Base-by-base conservation (phyloP, 2,329 filamentous ascomycete species). In the Daldinia eschscholtzii region DNA sequence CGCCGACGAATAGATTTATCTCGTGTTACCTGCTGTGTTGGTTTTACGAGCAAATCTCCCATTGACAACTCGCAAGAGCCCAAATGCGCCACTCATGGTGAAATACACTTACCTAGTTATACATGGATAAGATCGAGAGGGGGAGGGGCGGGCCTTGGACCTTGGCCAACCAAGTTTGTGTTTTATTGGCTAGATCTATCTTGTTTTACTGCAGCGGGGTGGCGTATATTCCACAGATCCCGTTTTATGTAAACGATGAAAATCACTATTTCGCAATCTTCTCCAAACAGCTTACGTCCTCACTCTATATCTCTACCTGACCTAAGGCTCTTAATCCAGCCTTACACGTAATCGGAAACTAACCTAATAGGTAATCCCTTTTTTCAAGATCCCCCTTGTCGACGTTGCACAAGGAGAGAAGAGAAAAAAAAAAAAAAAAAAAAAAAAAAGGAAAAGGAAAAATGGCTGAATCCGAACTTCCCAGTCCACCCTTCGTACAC, bases 401-500 rank as follows among this genome's bases (percentile, higher is more conserved):
- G 60, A 60, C 56, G 26, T 44, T 35, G 48, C 50, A 33, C 48
- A 37, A 55, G 5, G 15, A 48, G 35, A 20, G 9, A 20, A 64
- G 26, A 39, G 57, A 37, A 30, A 57, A 55, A 23, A 35, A 18
- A 35, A 42, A 33, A 39, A 52, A 28, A 37, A 46, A 23, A 20
- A n/a, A n/a, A n/a, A 35, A 18, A 35, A 42, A 33, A 39, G 50
- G 35, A 37, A 46, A 23, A 20, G 18, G 26, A 13, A 63, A 23
- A 20, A 65, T 62, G 64, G 42, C 61, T 2, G 62, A 61, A 35
- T 33, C 6, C 23, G 33, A 68, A 23, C 67, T 75, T 13, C 75
- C 74, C 4, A 78, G 75, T 3, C 83, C 84, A 15, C 86, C 86
- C 9, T 88, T 88, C 73, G 73, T 84, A 64, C 63, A 76, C 60